Conservation (phyloP, 2,329 filamentous ascomycete genomes). For the Aspergillus fructus region DNA sequence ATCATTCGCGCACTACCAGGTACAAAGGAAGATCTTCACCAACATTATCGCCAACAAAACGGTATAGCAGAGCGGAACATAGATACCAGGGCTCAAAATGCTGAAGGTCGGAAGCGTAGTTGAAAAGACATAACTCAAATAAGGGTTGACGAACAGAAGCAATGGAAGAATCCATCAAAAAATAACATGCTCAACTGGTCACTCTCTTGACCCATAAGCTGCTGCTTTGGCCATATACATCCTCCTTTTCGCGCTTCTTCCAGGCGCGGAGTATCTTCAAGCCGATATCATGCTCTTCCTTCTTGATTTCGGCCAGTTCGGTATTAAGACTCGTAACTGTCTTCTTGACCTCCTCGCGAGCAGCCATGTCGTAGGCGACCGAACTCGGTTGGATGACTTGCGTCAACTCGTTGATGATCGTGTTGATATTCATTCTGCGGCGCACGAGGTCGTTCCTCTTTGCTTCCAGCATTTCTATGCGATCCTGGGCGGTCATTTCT, state of each 20-base stretch:
- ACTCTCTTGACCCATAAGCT: constrained; percentile 77
- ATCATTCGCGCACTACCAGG: constrained; percentile 15
- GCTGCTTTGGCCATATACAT: constrained; percentile 49
- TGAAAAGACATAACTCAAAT: constrained; percentile 13
- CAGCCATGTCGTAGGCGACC: constrained; percentile 65
- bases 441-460: constrained; percentile 65
- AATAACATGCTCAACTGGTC: constrained; percentile 53
- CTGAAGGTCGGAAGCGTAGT: constrained; percentile 15
- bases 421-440: constrained; percentile 69
- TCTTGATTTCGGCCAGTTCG: constrained; percentile 70
- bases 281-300: constrained; percentile 76
- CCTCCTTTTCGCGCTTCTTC: constrained; percentile 69
- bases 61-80: neutral
- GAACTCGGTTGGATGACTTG: constrained; percentile 72
- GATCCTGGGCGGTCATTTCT: constrained; percentile 61
- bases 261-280: constrained; percentile 71
- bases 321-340: constrained; percentile 66
- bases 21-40: constrained; percentile 8
- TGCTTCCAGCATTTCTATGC: constrained; percentile 66
- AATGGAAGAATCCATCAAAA: neutral
- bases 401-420: constrained; percentile 73
- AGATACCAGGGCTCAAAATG: neutral
- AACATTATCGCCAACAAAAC: constrained; percentile 17
- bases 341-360: constrained; percentile 54
- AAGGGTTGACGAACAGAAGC: neutral